Percentiles rank a stretch among this genome's conserved stretches.
Evolutionary conservation across 73 alveolate species (phyloP).

Genomic region (Uronychia setigera): DNA sequence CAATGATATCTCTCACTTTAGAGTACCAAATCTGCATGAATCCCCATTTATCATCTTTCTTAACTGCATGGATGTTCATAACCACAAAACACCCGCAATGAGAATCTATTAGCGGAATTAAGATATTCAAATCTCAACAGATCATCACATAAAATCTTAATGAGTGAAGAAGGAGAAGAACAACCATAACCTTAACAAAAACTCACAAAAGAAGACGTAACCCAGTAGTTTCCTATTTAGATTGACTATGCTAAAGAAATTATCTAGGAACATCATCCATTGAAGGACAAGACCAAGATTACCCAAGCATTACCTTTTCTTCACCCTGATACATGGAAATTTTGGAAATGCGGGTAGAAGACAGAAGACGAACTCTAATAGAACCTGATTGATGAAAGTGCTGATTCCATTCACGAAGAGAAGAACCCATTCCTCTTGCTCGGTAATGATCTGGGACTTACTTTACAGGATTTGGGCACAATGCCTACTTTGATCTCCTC

Average conservation of each 20-base stretch:
- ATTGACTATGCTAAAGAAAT: not conserved
- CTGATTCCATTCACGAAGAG: not conserved
- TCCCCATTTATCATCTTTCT: too few relatives aligned
- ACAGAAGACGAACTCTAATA: not conserved
- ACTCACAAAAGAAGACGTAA: not conserved
- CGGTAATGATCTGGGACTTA: not conserved
- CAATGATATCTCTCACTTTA: too few relatives aligned
- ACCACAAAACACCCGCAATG: too few relatives aligned
- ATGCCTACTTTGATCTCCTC: constrained; percentile 50
- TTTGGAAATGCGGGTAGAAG: not conserved
- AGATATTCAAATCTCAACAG: too few relatives aligned
- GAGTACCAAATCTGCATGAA: too few relatives aligned
- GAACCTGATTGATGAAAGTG: not conserved
- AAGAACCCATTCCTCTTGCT: not conserved
- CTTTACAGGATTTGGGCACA: constrained; percentile 47
- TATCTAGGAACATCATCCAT: not conserved
- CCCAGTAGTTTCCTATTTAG: not conserved
- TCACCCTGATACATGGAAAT: not conserved
- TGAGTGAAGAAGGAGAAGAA: not conserved
- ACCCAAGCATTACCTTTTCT: not conserved
- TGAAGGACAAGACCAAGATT: not conserved
- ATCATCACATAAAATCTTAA: too few relatives aligned
- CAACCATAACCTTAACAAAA: not conserved
- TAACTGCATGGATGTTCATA: too few relatives aligned
- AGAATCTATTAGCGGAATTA: too few relatives aligned